Percentiles rank a stretch among this genome's conserved stretches.
Evolutionary conservation across 2,329 filamentous ascomycete species (phyloP).

Genomic region (Diaporthe sp.): DNA sequence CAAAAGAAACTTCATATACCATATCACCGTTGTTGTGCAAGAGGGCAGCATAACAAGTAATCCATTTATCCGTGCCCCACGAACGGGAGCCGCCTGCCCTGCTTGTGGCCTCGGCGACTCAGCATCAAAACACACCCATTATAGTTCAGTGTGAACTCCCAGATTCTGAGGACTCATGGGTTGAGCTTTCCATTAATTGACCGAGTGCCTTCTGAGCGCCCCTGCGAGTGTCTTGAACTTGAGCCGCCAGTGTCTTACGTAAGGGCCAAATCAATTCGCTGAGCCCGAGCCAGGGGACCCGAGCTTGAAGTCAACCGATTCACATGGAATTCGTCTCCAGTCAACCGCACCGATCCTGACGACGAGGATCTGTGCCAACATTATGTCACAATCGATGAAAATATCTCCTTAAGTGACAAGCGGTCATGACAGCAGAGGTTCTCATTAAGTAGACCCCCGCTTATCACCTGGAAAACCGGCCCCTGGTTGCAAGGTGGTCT

Average conservation of each 20-base stretch:
- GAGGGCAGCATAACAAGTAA: slow-evolving; percentile 35
- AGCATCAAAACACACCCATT: not conserved
- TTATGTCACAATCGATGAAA: not conserved
- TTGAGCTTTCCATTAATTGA: not conserved
- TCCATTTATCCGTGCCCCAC: slow-evolving; percentile 31
- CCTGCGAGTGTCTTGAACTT: not conserved
- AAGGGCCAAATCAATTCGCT: not conserved
- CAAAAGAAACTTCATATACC: slow-evolving; percentile 31
- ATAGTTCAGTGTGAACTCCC: not conserved
- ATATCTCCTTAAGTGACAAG: not conserved
- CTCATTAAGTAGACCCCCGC: not conserved
- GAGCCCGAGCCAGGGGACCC: not conserved
- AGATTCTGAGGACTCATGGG: not conserved
- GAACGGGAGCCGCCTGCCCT: not conserved
- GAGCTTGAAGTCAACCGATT: not conserved
- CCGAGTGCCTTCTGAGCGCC: not conserved
- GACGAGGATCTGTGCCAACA: not conserved
- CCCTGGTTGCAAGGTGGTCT: not conserved
- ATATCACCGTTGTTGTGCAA: slow-evolving; percentile 36
- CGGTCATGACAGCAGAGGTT: not conserved
- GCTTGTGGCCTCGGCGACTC: not conserved
- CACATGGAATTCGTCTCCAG: not conserved
- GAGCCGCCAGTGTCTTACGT: slow-evolving; percentile 21
- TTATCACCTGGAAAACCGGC: not conserved
- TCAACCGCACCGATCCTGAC: not conserved